Conservation (phyloP, 2,329 filamentous ascomycete genomes). For the Aureobasidium melanogenum region DNA sequence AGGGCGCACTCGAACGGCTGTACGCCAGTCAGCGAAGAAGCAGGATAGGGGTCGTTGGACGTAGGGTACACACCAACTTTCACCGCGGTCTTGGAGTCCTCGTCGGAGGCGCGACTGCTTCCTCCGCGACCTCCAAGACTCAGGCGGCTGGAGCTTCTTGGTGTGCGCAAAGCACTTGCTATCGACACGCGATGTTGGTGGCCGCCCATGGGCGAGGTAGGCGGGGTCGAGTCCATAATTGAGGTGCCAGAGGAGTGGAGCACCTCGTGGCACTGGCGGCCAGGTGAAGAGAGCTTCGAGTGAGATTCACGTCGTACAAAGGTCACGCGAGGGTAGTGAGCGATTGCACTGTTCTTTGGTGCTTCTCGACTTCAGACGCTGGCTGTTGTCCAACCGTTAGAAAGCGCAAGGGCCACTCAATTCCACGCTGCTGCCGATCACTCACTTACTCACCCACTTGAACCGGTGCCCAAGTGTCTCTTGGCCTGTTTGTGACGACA, state of each 20-base stretch:
- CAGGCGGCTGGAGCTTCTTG: conserved; percentile 64
- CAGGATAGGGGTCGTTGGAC: background rate
- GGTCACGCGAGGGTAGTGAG: background rate
- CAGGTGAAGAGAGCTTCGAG: background rate
- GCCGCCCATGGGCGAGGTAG: conserved; percentile 7
- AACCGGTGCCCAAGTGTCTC: background rate
- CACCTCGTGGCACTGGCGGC: conserved; percentile 6
- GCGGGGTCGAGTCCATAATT: conserved; percentile 29
- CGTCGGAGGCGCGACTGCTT: conserved; percentile 76
- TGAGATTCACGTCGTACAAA: conserved; percentile 6
- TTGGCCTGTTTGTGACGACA: background rate
- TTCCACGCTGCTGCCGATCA: background rate
- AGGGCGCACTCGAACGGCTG: conserved; percentile 88
- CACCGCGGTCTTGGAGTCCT: conserved; percentile 82
- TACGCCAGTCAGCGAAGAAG: conserved; percentile 10
- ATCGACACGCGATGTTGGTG: conserved; percentile 4
- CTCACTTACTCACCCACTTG: background rate
- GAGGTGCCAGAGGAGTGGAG: background rate
- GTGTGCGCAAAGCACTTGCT: background rate
- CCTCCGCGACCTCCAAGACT: conserved; percentile 70
- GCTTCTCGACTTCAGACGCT: background rate
- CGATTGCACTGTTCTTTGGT: background rate
- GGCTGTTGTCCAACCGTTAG: background rate
- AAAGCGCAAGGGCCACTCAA: conserved; percentile 1
- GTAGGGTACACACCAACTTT: conserved; percentile 73